A percentile compares a stretch with the other conserved stretches of the same genome.
phyloP scores from a whole-genome alignment of 306 rosid genomes.

The Mucuna pruriens region DNA sequence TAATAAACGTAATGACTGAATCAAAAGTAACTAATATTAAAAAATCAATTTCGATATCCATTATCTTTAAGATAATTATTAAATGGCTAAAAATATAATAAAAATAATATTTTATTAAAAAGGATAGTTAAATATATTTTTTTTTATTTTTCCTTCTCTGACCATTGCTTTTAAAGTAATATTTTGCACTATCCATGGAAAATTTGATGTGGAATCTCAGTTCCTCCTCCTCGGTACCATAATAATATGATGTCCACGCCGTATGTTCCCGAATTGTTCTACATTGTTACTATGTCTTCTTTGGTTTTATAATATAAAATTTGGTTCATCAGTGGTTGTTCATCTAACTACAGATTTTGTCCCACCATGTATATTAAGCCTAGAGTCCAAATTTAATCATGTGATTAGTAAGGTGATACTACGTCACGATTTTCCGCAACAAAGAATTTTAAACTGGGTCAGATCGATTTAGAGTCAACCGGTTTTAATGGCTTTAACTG shows the following conservation, averaged over 20 bases:
- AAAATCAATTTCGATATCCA: neutral
- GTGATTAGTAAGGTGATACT: slow-evolving; percentile 40
- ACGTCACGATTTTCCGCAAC: slow-evolving; percentile 20
- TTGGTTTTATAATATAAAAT: slow-evolving; percentile 36
- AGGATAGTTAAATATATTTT: neutral
- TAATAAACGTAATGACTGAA: slow-evolving; percentile 44
- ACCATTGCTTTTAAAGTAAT: neutral
- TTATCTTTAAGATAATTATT: too few relatives aligned
- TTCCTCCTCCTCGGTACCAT: slow-evolving; percentile 56
- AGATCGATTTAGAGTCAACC: slow-evolving; percentile 34
- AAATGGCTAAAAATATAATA: neutral
- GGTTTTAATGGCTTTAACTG: slow-evolving; percentile 43
- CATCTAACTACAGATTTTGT: slow-evolving; percentile 65
- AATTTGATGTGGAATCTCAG: slow-evolving; percentile 55
- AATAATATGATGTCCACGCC: slow-evolving; percentile 54
- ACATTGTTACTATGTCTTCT: slow-evolving; percentile 53
- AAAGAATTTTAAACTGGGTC: slow-evolving; percentile 1
- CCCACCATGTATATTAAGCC: slow-evolving; percentile 40
- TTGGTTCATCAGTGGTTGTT: slow-evolving; percentile 46
- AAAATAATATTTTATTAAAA: neutral
- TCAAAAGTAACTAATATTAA: slow-evolving; percentile 45
- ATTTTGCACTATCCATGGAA: slow-evolving; percentile 1
- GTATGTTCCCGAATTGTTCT: slow-evolving; percentile 64
- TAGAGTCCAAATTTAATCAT: slow-evolving; percentile 39
- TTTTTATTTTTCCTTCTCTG: neutral